Base-by-base conservation (phyloP, 1,139 yeast species). In the Blastobotrys aristatus region DNA sequence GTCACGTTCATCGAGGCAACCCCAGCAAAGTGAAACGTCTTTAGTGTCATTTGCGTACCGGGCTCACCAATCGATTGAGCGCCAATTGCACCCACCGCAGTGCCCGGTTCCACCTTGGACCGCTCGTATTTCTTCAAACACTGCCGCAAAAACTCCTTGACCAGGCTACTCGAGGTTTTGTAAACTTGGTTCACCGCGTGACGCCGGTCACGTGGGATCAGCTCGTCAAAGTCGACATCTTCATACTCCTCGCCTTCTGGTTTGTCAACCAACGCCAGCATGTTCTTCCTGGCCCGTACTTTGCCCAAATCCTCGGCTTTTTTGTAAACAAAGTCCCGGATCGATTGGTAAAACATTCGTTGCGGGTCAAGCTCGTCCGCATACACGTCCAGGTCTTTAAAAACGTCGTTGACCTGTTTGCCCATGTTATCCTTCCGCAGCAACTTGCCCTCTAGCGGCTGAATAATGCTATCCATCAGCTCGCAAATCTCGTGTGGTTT, bases 21-120 rank as follows among this genome's bases (percentile, higher is more conserved):
- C 75, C 98, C 98, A 60, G 98, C 98, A 75, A 92, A 92, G 74
- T 92, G 98, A 87, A 92, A 92, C 62, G 98, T 92, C 70, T 92
- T 92, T 69, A 92, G 76, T 8, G 98, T 92, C 98, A 92, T 92
- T 69, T 92, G 98, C 0, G 98, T 92, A 69, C 98, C 98, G 10
- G 98, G 98, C 64, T 92, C 98, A 71, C 98, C 98, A 72, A 92
- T 92, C 31, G 96, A 87, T 63, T 92, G 98, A 0, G 98, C 98
- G 55, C 98, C 98, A 70, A 92, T 90, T 14, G 98, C 98, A 56
- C 98, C 98, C 44, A 92, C 98, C 2, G 99, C 98, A 7, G 98
- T 92, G 55, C 98, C 99, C 1, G 99, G 98, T 65, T 94, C 99
- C 20, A 94, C 97, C 68, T 83, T 84, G 13, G 99, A 96, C 57